Base-by-base conservation (phyloP, 768 basidiomycete species). In the Sarcodon sp. region DNA sequence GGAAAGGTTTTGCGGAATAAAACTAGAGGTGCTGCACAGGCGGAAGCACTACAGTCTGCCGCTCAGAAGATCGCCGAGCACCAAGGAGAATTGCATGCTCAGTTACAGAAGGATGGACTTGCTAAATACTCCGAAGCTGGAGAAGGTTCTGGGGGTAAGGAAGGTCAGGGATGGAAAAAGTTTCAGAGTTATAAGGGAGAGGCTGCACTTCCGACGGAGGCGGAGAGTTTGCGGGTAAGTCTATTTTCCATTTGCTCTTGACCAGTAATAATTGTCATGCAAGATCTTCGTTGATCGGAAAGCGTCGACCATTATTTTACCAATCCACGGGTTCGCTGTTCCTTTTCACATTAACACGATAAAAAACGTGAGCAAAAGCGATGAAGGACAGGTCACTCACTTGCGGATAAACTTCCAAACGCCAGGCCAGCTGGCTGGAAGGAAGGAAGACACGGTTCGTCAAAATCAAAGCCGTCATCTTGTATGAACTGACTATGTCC, bases 271-370 rank as follows among this genome's bases (percentile, higher is more conserved):
- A 55, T 16, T 7, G 18, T 36, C 15, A 32, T 49, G 35, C 6
- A 55, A 98, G 92, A 87, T 99, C 48, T 78, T 73, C 52, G 87
- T 98, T 27, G 96, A 99, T 61, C 80, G 87, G 55, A 90, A 91
- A 61, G 77, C 85, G 12, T 81, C 87, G 52, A 89, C 92, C 0
- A 83, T 98, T 46, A 76, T 98, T 43, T 65, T 98, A 3, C 96
- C 96, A 12, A 82, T 98, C 53, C 80, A 97, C 57, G 96, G 96
- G 3, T 97, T 85, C 57, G 90, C 92, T 0, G 92, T 94, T 0
- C 92, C 94, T 0, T 97, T 94, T 72, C 96, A 99, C 61, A 93
- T 98, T 66, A 94, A 94, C 59, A 91, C 91, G 1, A 90, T 99
- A 54, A 98, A 99, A 68, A 98, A 94, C 60, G 87, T 85, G 32